phyloP scores from a whole-genome alignment of 352 stramenopile genomes.

The Phytophthora sp. region DNA sequence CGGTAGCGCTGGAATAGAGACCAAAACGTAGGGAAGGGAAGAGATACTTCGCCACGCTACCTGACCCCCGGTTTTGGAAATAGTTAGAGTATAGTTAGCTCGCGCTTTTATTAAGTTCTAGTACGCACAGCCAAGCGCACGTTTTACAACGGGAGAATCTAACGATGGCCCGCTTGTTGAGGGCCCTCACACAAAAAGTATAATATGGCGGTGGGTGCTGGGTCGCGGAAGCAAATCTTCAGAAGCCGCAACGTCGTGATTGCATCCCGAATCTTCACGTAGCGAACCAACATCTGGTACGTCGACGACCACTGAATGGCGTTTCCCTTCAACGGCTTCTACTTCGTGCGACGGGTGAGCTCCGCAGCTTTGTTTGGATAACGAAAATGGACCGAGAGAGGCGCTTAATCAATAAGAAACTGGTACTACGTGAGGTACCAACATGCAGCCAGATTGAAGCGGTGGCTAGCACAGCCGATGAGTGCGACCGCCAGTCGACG shows the following conservation, averaged over 20 bases:
- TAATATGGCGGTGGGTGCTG: neutral
- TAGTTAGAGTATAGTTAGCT: no score
- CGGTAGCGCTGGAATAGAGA: no score
- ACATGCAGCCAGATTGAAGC: neutral
- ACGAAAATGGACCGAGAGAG: neutral
- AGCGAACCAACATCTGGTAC: neutral
- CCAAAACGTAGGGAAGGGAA: no score
- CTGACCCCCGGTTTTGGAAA: no score
- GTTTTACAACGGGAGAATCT: no score
- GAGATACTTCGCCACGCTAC: no score
- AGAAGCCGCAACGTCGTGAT: slow-evolving; percentile 2
- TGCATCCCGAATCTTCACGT: slow-evolving; percentile 3
- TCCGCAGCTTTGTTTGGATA: slow-evolving; percentile 1
- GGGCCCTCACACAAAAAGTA: no score
- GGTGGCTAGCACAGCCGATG: neutral
- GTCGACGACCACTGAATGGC: neutral
- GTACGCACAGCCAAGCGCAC: no score
- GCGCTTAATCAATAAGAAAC: neutral
- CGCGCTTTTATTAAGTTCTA: no score
- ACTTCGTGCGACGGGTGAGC: neutral
- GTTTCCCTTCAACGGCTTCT: slow-evolving; percentile 1
- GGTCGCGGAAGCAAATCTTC: slow-evolving; percentile 8
- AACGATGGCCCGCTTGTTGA: no score
- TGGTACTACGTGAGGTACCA: neutral
- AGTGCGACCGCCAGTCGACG: neutral